Evolutionary conservation across 116 monocot species (phyloP).

Genomic region (Cymodocea nodosa): DNA sequence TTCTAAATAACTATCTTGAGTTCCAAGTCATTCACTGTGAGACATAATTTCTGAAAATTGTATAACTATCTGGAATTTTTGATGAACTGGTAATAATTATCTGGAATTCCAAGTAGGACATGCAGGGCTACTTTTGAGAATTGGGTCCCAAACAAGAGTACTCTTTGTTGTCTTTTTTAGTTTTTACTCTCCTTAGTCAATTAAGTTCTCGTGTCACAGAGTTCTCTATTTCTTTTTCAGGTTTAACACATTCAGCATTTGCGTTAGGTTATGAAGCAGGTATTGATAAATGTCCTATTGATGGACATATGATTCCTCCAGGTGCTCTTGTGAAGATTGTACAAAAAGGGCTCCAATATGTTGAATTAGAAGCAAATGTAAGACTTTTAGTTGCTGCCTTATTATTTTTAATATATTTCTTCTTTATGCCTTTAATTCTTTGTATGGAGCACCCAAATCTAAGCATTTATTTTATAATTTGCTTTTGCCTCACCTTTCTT

Average conservation of each 20-base stretch:
- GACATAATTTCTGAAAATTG: no score
- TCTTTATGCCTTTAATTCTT: neutral
- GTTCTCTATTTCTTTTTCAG: constrained; percentile 23
- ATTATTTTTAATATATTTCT: neutral
- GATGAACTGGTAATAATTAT: no score
- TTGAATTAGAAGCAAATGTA: constrained; percentile 81
- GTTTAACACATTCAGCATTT: constrained; percentile 90
- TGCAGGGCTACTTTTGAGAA: no score
- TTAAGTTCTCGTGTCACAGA: neutral
- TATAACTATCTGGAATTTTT: no score
- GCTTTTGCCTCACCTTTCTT: neutral
- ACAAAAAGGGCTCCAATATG: constrained; percentile 79
- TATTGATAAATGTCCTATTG: constrained; percentile 58
- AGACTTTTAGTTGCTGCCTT: constrained; percentile 5
- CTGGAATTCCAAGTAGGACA: no score
- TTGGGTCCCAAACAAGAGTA: neutral
- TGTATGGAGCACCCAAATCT: neutral
- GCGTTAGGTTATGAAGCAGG: constrained; percentile 91
- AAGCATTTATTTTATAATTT: neutral
- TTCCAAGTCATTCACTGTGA: no score
- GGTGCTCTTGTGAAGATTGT: constrained; percentile 82
- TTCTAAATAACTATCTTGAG: no score
- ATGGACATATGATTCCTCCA: constrained; percentile 77
- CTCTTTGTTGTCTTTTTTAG: neutral
- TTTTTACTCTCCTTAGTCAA: neutral